Base-by-base conservation (phyloP, 2,329 filamentous ascomycete species). In the Aureobasidium subglaciale region DNA sequence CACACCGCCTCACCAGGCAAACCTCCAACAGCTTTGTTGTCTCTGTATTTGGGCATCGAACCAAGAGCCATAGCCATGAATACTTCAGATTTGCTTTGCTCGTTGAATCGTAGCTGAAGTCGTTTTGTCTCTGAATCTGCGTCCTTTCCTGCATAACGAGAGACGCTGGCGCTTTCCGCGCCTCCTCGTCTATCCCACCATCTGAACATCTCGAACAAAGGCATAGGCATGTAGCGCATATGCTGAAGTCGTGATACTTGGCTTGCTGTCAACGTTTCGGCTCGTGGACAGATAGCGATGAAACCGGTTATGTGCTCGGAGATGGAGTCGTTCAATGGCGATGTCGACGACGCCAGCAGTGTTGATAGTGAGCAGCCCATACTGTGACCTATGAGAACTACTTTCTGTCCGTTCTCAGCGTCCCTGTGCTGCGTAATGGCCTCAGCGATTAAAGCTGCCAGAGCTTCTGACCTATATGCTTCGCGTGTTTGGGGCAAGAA, bases 361-460 rank as follows among this genome's bases (percentile, higher is more conserved):
- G 88, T 85, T 5, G 86, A 83, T 18, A 96, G 74, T 3, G 87
- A 87, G 57, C 87, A 90, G 6, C 93, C 93, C 82, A 96, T 87
- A 67, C 90, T 96, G 66, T 99, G 93, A 1, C 86, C 90, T 58
- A 97, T 82, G 27, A 96, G 70, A 18, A 96, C 79, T 13, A 96
- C 80, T 3, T 83, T 81, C 68, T 96, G 90, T 49, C 63, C 59
- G 16, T 77, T 73, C 32, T 81, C 76, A 40, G 78, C 79, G 61
- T 88, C 83, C 37, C 86, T 82, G 65, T 92, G 82, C 42, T 84
- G 78, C 35, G 89, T 80, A 58, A 97, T 90, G 29, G 90, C 81
- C 1, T 76, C 78, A 56, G 85, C 84, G 13, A 96, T 75, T 10
- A 99, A 75, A 62, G 90, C 86, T 4, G 81, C 82, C 22, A 97